These are phyloP conservation scores for Didymella pinodella DNA, from an alignment of 2,329 filamentous ascomycete species.

Conservation along the genomic window DNA sequence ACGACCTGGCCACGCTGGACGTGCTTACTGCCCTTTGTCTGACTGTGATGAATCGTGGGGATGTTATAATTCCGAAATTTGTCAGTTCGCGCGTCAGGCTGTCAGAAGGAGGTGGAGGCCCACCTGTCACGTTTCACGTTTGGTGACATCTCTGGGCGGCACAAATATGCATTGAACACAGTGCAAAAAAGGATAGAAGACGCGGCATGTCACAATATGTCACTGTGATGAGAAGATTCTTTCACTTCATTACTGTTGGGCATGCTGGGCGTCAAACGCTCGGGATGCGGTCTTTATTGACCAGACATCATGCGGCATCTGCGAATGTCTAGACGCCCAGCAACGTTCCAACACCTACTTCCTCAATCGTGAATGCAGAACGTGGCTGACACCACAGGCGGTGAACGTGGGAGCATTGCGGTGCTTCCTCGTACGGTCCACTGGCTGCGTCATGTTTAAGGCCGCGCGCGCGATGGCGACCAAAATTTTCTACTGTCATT, in stretches of 20 bases:
- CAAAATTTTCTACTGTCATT: constrained; percentile 28
- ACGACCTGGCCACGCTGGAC: not conserved
- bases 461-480: constrained; percentile 31
- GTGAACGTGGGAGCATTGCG: constrained; percentile 40
- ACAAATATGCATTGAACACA: not conserved
- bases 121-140: constrained; percentile 35
- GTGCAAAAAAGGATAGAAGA: not conserved
- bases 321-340: constrained; percentile 11
- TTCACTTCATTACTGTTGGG: not conserved
- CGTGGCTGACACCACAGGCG: constrained; percentile 44
- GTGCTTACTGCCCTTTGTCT: not conserved
- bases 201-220: not conserved
- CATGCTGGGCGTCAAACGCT: not conserved
- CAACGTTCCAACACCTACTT: constrained; percentile 6
- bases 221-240: not conserved
- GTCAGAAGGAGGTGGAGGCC: constrained; percentile 22
- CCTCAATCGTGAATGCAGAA: constrained; percentile 28
- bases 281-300: not conserved
- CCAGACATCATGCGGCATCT: not conserved
- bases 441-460: constrained; percentile 36
- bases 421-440: constrained; percentile 22
- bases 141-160: constrained; percentile 17
- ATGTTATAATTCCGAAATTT: constrained; percentile 10
- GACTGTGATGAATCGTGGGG: constrained; percentile 1
- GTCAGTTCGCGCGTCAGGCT: constrained; percentile 12